A percentile compares a stretch with the other conserved stretches of the same genome.
Conservation (phyloP, 441 rosid genomes). For the Croton laevigatus region DNA sequence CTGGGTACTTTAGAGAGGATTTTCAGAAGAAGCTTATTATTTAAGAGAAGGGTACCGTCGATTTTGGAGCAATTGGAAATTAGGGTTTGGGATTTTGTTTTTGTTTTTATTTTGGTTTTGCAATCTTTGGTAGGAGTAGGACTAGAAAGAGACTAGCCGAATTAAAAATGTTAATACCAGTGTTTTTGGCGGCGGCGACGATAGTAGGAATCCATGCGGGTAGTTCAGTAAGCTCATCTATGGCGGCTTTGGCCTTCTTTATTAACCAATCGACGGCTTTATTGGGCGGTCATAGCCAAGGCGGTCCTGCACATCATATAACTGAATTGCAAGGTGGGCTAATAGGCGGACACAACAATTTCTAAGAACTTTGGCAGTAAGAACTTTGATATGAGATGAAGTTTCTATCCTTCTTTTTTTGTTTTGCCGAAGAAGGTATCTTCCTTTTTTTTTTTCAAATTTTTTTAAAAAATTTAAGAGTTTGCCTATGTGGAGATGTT, state of each 20-base stretch:
- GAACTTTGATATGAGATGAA: slow-evolving; percentile 91
- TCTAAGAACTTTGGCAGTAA: slow-evolving; percentile 89
- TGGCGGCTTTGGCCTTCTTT: slow-evolving; percentile 75
- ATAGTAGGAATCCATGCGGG: slow-evolving; percentile 76
- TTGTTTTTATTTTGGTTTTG: slow-evolving; percentile 17
- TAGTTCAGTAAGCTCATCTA: slow-evolving; percentile 75
- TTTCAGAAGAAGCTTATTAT: slow-evolving; percentile 53
- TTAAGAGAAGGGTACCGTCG: slow-evolving; percentile 63
- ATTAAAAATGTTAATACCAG: no score
- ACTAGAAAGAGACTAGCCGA: slow-evolving; percentile 40
- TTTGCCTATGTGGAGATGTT: no score
- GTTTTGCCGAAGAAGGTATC: no score
- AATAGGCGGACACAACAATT: slow-evolving; percentile 94
- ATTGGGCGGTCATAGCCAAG: slow-evolving; percentile 94
- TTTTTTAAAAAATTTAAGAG: no score
- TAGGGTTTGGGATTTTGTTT: slow-evolving; percentile 48
- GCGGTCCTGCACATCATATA: slow-evolving; percentile 94
- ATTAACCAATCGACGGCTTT: slow-evolving; percentile 95
- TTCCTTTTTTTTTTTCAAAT: no score
- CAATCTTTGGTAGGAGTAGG: slow-evolving; percentile 31
- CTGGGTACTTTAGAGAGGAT: slow-evolving; percentile 56
- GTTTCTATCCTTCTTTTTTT: no score
- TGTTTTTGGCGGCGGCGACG: slow-evolving; percentile 26
- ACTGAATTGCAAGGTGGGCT: slow-evolving; percentile 86
- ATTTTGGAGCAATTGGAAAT: slow-evolving; percentile 35